phyloP scores from a whole-genome alignment of 257 asterid species.

The Rauvolfia tetraphylla region DNA sequence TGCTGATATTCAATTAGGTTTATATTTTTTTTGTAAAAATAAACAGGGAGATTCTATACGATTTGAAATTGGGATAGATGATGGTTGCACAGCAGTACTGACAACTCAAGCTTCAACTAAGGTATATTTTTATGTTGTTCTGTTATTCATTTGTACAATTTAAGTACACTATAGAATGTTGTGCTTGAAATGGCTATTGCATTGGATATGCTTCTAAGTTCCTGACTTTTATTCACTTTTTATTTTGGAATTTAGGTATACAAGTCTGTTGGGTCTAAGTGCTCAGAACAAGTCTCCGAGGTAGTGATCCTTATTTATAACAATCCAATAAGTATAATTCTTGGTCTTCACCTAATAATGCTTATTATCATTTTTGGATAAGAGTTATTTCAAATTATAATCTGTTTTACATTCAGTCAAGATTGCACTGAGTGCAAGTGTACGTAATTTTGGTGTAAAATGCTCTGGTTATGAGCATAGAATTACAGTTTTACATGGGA shows the following conservation, averaged over 20 bases:
- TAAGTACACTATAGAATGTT: background rate
- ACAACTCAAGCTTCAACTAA: conserved; percentile 98
- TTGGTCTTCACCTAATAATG: background rate
- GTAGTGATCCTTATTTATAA: conserved; percentile 29
- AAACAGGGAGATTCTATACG: conserved; percentile 74
- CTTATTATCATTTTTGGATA: background rate
- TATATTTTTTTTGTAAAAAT: conserved; percentile 4
- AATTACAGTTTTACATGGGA: background rate
- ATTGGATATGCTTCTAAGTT: background rate
- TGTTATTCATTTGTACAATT: background rate
- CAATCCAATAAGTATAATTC: background rate
- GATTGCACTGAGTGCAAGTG: background rate
- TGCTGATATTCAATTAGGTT: too few species aligned
- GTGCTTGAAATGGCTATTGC: background rate
- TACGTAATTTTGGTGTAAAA: background rate
- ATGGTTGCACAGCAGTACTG: conserved; percentile 71
- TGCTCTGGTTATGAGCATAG: too few species aligned
- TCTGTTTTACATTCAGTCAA: background rate
- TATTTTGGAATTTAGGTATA: conserved; percentile 51
- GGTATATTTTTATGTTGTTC: conserved; percentile 35
- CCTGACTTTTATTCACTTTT: background rate
- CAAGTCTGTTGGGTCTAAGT: conserved; percentile 64
- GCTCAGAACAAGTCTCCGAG: conserved; percentile 68
- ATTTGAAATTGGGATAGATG: conserved; percentile 54
- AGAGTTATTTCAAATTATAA: background rate